These are phyloP conservation scores for Podospora pseudopauciseta DNA, from an alignment of 495 filamentous ascomycete genomes.

Conservation along the genomic window DNA sequence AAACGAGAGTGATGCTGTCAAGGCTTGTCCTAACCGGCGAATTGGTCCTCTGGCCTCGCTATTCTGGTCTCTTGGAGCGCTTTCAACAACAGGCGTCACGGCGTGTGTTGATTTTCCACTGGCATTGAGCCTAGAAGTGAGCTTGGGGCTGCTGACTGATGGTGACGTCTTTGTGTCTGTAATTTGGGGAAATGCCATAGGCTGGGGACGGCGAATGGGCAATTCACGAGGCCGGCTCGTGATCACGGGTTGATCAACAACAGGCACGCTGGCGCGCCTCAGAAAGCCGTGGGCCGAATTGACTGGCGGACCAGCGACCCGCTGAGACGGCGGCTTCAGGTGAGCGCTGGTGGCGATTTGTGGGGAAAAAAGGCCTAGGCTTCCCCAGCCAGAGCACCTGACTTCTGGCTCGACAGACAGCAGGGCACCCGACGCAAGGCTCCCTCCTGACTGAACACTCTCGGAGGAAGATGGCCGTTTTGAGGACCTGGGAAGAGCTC, in stretches of 20 bases:
- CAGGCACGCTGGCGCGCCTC: conserved; percentile 7
- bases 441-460: conserved; percentile 28
- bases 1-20: conserved; percentile 18
- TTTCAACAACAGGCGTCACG: background rate
- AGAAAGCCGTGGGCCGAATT: conserved; percentile 20
- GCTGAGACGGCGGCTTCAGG: conserved; percentile 18
- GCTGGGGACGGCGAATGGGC: conserved; percentile 8
- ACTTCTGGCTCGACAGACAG: conserved; percentile 19
- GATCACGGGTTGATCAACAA: conserved; percentile 24
- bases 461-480: conserved; percentile 26
- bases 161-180: background rate
- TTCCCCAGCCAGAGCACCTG: conserved; percentile 27
- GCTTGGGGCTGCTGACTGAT: background rate
- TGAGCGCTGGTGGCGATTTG: conserved; percentile 29
- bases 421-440: conserved; percentile 24
- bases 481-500: conserved; percentile 7
- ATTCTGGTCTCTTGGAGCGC: background rate
- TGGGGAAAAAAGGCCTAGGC: conserved; percentile 28
- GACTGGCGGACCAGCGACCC: conserved; percentile 21
- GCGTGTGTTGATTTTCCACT: background rate
- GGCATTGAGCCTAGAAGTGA: background rate
- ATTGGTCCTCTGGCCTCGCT: conserved; percentile 21
- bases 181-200: conserved; percentile 1
- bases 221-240: conserved; percentile 26
- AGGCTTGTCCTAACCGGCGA: conserved; percentile 22